Percentiles rank a stretch among this genome's conserved stretches.
These are phyloP conservation scores for Fusarium penzigii DNA, from an alignment of 2,329 filamentous ascomycete species.

Conservation along the genomic window DNA sequence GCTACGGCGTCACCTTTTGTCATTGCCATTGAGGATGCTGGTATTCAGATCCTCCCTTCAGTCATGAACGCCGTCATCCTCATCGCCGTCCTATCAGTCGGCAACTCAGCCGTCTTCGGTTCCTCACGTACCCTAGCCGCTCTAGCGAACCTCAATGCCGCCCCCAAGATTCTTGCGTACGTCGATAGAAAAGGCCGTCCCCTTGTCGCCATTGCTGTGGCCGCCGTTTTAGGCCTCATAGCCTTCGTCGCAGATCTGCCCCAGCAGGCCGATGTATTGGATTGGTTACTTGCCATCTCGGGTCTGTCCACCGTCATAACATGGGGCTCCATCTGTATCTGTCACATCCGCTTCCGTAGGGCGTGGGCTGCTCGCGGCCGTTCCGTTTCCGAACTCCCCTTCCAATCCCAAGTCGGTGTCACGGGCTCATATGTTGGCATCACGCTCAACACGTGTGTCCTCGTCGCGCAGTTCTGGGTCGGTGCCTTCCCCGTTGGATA, in stretches of 20 bases:
- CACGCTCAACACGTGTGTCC: constrained; percentile 71
- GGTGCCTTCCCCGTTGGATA: constrained; percentile 74
- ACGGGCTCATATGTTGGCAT: constrained; percentile 82
- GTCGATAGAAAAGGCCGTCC: constrained; percentile 84
- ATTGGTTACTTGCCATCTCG: constrained; percentile 77
- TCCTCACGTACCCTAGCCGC: constrained; percentile 88
- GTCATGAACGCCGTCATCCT: constrained; percentile 94
- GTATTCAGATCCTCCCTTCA: constrained; percentile 76
- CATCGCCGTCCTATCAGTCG: constrained; percentile 85
- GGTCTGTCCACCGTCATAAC: constrained; percentile 75
- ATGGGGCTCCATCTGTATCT: constrained; percentile 80
- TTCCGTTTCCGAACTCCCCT: constrained; percentile 76
- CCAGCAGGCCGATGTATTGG: constrained; percentile 64
- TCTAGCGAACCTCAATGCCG: constrained; percentile 83
- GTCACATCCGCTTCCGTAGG: constrained; percentile 85
- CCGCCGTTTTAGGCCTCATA: constrained; percentile 70
- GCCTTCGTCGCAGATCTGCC: constrained; percentile 71
- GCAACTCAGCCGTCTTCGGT: constrained; percentile 89
- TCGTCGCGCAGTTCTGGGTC: constrained; percentile 86
- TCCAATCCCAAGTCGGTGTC: constrained; percentile 75
- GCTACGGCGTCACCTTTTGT: constrained; percentile 86
- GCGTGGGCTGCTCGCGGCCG: constrained; percentile 68
- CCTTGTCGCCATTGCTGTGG: constrained; percentile 68
- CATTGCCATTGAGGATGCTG: constrained; percentile 83
- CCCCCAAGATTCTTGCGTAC: constrained; percentile 75